These are phyloP conservation scores for Trichaptum fuscoviolaceum DNA, from an alignment of 768 basidiomycete species.

Conservation along the genomic window DNA sequence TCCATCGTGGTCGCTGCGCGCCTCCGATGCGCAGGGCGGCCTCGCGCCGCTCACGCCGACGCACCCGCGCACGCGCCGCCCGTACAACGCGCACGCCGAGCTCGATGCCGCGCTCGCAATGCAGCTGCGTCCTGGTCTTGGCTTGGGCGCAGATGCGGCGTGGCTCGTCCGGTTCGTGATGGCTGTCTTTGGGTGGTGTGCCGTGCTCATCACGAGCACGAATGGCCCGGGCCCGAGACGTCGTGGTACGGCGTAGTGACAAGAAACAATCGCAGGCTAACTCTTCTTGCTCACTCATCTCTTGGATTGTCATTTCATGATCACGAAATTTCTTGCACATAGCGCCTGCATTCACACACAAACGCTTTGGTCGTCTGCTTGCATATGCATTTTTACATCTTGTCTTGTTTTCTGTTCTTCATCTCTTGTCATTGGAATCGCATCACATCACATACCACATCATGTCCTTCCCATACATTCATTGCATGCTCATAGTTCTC, in stretches of 20 bases:
- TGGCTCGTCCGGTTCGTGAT: constrained; percentile 79
- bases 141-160: constrained; percentile 65
- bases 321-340: not conserved
- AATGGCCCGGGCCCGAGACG: not conserved
- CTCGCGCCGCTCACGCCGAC: not conserved
- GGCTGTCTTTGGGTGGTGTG: constrained; percentile 76
- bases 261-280: not conserved
- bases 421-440: not conserved
- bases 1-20: constrained; percentile 38
- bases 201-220: constrained; percentile 41
- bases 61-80: constrained; percentile 24
- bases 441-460: not conserved
- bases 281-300: not conserved
- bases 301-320: not conserved
- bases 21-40: constrained; percentile 27
- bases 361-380: not conserved
- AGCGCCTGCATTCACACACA: not conserved
- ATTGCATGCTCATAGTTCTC: not conserved
- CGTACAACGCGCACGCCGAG: constrained; percentile 38
- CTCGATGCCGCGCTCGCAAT: constrained; percentile 69
- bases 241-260: not conserved
- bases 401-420: not conserved
- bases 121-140: constrained; percentile 71
- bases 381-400: not conserved
- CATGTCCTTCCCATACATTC: not conserved